These are phyloP conservation scores for Suillus decipiens DNA, from an alignment of 768 basidiomycete species.

Conservation along the genomic window DNA sequence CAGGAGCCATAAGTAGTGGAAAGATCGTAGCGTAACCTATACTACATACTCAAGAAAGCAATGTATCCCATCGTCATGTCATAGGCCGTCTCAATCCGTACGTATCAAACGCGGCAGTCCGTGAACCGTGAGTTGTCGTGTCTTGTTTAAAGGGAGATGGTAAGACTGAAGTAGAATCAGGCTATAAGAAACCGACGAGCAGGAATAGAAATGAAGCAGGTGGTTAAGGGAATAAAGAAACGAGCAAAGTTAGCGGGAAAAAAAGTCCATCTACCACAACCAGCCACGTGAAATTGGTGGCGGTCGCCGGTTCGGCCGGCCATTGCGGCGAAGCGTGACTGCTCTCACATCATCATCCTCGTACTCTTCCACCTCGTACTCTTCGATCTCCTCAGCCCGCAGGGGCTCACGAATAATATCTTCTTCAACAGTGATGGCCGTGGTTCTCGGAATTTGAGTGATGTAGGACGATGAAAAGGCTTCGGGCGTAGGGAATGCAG, in stretches of 20 bases:
- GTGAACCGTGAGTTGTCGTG: slow-evolving; percentile 28
- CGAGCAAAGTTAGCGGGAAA: slow-evolving; percentile 37
- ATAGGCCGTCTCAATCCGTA: slow-evolving; percentile 18
- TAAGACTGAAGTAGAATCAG: slow-evolving; percentile 9
- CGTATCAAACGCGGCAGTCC: slow-evolving; percentile 20
- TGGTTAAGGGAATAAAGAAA: slow-evolving; percentile 23
- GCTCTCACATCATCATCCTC: slow-evolving; percentile 44
- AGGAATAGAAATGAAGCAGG: slow-evolving; percentile 22
- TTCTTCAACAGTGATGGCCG: slow-evolving; percentile 68
- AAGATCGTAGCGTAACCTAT: slow-evolving; percentile 13
- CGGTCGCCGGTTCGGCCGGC: slow-evolving; percentile 49
- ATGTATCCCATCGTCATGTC: slow-evolving; percentile 12
- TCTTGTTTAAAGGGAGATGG: slow-evolving; percentile 21
- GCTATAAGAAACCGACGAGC: slow-evolving; percentile 13
- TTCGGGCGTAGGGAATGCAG: slow-evolving; percentile 71
- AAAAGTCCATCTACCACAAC: slow-evolving; percentile 51
- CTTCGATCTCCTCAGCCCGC: slow-evolving; percentile 38
- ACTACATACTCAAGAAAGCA: slow-evolving; percentile 21
- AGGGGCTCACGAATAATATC: slow-evolving; percentile 43
- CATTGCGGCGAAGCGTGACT: slow-evolving; percentile 41
- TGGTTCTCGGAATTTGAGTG: slow-evolving; percentile 71
- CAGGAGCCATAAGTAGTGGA: slow-evolving; percentile 8
- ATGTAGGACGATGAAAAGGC: slow-evolving; percentile 56
- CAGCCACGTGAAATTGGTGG: slow-evolving; percentile 46
- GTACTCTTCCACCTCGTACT: slow-evolving; percentile 41